phyloP scores from a whole-genome alignment of 805 yeast species.

The Candida parachauliodes region DNA sequence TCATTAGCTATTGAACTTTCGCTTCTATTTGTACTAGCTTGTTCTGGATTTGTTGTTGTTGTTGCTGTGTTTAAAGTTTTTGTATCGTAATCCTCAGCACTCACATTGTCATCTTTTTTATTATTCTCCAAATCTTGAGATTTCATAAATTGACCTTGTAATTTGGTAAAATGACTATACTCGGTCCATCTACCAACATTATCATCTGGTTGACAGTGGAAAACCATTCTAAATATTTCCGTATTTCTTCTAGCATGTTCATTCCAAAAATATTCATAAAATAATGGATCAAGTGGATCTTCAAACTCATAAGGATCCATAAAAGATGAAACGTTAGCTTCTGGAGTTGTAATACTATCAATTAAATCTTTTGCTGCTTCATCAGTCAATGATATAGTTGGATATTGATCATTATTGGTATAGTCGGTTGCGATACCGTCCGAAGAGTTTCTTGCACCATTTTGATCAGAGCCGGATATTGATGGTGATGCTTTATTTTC shows the following conservation, averaged over 20 bases:
- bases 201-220: slow-evolving; percentile 95
- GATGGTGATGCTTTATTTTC: background rate
- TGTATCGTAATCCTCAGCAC: slow-evolving; percentile 5
- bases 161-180: slow-evolving; percentile 65
- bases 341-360: slow-evolving; percentile 34
- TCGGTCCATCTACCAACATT: slow-evolving; percentile 87
- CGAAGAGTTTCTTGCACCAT: background rate
- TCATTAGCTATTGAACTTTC: background rate
- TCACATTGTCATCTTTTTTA: background rate
- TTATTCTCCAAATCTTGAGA: slow-evolving; percentile 32
- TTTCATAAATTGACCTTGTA: slow-evolving; percentile 53
- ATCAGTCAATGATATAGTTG: slow-evolving; percentile 43
- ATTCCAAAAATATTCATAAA: slow-evolving; percentile 83
- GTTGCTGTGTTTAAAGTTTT: slow-evolving; percentile 5
- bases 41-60: slow-evolving; percentile 6
- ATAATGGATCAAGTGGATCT: slow-evolving; percentile 81
- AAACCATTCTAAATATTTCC: slow-evolving; percentile 72
- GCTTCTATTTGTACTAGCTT: slow-evolving; percentile 3
- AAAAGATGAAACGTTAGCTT: slow-evolving; percentile 39
- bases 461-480: background rate
- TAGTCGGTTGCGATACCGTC: slow-evolving; percentile 4
- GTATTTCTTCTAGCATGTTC: slow-evolving; percentile 83
- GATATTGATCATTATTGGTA: slow-evolving; percentile 15
- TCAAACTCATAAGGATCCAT: slow-evolving; percentile 86
- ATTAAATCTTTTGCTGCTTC: slow-evolving; percentile 40